Evolutionary conservation across 257 asterid species (phyloP).

Genomic region (Penstemon newberryi): DNA sequence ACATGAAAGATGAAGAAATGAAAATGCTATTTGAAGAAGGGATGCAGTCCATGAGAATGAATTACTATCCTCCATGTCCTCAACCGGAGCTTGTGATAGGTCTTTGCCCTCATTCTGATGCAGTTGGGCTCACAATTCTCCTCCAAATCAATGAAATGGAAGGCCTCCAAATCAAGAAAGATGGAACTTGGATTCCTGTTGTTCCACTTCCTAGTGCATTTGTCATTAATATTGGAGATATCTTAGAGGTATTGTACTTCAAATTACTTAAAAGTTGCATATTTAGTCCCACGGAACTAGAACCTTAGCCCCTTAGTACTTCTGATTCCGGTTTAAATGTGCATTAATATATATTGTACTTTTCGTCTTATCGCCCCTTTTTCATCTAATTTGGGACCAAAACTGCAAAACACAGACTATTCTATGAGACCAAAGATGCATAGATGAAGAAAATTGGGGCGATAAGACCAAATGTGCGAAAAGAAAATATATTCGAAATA

Average conservation of each 20-base stretch:
- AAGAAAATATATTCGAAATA: too few species aligned
- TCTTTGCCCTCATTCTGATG: slow-evolving; percentile 51
- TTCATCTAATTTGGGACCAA: too few species aligned
- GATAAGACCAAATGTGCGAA: too few species aligned
- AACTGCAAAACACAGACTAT: too few species aligned
- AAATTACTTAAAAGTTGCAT: neutral
- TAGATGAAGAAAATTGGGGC: too few species aligned
- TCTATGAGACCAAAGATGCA: too few species aligned
- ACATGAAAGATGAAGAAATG: slow-evolving; percentile 44
- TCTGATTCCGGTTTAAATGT: too few species aligned
- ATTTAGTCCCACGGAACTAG: too few species aligned
- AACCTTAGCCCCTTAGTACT: too few species aligned
- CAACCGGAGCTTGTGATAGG: slow-evolving; percentile 56
- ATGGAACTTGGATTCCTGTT: slow-evolving; percentile 48
- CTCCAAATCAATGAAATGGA: slow-evolving; percentile 44
- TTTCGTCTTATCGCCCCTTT: too few species aligned
- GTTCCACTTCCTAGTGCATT: slow-evolving; percentile 48
- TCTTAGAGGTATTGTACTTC: slow-evolving; percentile 39
- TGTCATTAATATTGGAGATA: slow-evolving; percentile 46
- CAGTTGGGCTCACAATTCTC: slow-evolving; percentile 47
- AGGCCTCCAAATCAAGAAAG: slow-evolving; percentile 55
- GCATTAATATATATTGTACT: too few species aligned
- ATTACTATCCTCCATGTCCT: slow-evolving; percentile 61
- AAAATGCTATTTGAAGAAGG: slow-evolving; percentile 33
- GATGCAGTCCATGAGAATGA: slow-evolving; percentile 52